Evolutionary conservation across 2,329 filamentous ascomycete genomes (phyloP).

Genomic region (Claviceps humidiphila): DNA sequence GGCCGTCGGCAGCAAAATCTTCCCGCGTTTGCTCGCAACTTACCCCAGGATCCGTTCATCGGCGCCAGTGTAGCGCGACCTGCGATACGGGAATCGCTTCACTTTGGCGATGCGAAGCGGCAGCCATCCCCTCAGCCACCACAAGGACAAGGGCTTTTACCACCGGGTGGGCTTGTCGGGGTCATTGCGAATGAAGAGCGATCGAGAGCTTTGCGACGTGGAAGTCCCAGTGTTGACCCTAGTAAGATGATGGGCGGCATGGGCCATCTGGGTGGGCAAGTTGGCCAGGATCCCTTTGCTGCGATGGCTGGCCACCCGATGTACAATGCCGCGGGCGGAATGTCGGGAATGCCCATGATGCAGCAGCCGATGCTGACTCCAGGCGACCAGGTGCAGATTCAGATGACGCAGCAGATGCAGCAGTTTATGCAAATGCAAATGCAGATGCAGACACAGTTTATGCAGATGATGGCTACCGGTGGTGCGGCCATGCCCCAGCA

Average conservation of each 20-base stretch:
- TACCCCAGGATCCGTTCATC: constrained; percentile 76
- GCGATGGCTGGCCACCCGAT: constrained; percentile 34
- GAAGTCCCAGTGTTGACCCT: constrained; percentile 55
- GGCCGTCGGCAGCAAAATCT: constrained; percentile 33
- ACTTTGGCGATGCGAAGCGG: constrained; percentile 44
- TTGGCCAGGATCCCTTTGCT: constrained; percentile 33
- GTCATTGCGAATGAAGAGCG: constrained; percentile 81
- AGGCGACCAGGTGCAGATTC: constrained; percentile 61
- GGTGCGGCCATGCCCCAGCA: constrained; percentile 18
- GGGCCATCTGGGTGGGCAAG: constrained; percentile 23
- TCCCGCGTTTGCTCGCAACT: constrained; percentile 68
- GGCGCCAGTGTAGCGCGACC: constrained; percentile 65
- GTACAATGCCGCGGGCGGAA: constrained; percentile 19
- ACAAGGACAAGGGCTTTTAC: constrained; percentile 26
- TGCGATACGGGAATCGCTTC: constrained; percentile 59
- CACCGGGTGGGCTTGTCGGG: constrained; percentile 69
- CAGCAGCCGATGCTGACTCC: constrained; percentile 35
- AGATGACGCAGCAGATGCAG: constrained; percentile 72
- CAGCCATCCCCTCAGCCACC: constrained; percentile 24
- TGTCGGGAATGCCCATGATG: constrained; percentile 10
- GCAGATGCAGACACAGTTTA: constrained; percentile 57
- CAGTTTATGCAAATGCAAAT: constrained; percentile 80
- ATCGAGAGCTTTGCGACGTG: constrained; percentile 61
- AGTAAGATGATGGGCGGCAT: constrained; percentile 23
- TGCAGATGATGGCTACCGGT: constrained; percentile 59